phyloP scores from a whole-genome alignment of 148 eudicot species.

The Nepenthes mirabilis region DNA sequence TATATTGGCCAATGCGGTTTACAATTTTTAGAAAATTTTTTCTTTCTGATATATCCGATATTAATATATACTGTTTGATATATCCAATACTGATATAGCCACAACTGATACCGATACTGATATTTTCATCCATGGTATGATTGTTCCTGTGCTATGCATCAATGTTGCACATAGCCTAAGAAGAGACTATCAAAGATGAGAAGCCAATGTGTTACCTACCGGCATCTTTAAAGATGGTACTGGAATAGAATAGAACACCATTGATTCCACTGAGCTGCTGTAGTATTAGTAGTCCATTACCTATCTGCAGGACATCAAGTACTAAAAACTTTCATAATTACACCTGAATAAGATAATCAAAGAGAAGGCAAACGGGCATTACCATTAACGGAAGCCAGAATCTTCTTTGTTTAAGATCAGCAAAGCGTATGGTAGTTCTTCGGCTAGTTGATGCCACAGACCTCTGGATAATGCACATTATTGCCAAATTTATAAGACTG shows the following conservation, averaged over 20 bases:
- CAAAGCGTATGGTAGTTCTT: slow-evolving; percentile 62
- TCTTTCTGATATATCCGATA: too few species aligned
- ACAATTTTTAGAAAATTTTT: too few species aligned
- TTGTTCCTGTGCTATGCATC: too few species aligned
- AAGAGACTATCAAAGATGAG: not conserved
- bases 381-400: slow-evolving; percentile 97
- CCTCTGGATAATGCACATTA: slow-evolving; percentile 37
- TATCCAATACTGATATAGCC: too few species aligned
- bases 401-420: slow-evolving; percentile 71
- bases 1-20: too few species aligned
- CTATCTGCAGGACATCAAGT: slow-evolving; percentile 46
- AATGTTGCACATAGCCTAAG: not conserved
- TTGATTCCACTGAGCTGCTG: slow-evolving; percentile 88
- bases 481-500: not conserved
- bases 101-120: too few species aligned
- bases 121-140: too few species aligned
- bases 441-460: slow-evolving; percentile 73
- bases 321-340: slow-evolving; percentile 5
- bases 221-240: slow-evolving; percentile 70
- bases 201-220: slow-evolving; percentile 29
- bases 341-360: slow-evolving; percentile 3
- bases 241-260: slow-evolving; percentile 87
- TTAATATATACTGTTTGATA: too few species aligned
- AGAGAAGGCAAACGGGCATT: slow-evolving; percentile 2
- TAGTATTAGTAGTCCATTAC: slow-evolving; percentile 72